Percentiles rank a stretch among this genome's conserved stretches.
These are phyloP conservation scores for Austropuccinia psidii DNA, from an alignment of 1,284 basidiomycete species.

Conservation along the genomic window DNA sequence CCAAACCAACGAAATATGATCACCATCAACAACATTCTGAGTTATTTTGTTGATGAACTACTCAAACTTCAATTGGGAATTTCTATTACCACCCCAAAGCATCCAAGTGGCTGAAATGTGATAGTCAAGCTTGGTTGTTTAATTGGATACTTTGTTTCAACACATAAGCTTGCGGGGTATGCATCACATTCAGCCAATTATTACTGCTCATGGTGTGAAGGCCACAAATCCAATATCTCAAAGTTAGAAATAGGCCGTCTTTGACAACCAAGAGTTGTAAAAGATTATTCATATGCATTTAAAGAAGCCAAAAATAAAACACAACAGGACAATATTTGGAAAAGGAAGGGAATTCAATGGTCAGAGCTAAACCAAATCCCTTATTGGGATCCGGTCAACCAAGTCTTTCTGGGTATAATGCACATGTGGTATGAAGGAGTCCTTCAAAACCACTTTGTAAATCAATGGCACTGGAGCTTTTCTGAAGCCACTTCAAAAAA, in stretches of 20 bases:
- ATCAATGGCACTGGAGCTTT: slow-evolving; percentile 3
- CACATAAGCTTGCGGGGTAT: slow-evolving; percentile 9
- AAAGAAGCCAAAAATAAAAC: neutral
- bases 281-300: neutral
- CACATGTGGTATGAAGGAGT: slow-evolving; percentile 26
- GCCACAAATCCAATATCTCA: too few species aligned
- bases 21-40: neutral
- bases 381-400: slow-evolving; percentile 5
- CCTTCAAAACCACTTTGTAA: neutral
- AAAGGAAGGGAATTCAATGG: slow-evolving; percentile 3
- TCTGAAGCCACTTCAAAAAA: too few species aligned
- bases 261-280: too few species aligned
- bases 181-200: neutral
- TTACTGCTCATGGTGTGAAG: slow-evolving; percentile 18
- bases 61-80: neutral
- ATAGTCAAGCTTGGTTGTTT: neutral
- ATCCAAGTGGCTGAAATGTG: neutral
- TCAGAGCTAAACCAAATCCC: slow-evolving; percentile 11
- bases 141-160: neutral
- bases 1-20: neutral
- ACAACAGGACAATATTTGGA: neutral
- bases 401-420: slow-evolving; percentile 16
- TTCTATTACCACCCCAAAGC: neutral
- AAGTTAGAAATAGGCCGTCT: too few species aligned
- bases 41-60: neutral